Conservation (phyloP, 2,329 filamentous ascomycete species). For the Epicoccum sorghinum region DNA sequence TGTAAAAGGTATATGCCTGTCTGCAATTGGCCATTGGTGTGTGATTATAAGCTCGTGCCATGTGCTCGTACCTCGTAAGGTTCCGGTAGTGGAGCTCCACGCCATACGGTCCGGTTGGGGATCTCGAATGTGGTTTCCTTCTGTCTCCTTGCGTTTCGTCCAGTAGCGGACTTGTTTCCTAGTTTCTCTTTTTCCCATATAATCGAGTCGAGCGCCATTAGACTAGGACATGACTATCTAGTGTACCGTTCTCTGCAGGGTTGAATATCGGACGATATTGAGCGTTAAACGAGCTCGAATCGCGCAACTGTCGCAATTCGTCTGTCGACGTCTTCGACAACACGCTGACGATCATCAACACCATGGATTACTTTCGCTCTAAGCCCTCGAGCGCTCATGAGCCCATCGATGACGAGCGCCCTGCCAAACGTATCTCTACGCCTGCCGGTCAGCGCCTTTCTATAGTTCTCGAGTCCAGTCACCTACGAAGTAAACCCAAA, state of each 20-base stretch:
- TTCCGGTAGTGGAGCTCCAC: slow-evolving; percentile 13
- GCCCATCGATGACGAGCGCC: slow-evolving; percentile 33
- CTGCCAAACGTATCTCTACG: slow-evolving; percentile 51
- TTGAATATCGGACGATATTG: slow-evolving; percentile 15
- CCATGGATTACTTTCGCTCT: slow-evolving; percentile 36
- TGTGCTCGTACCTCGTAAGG: slow-evolving; percentile 21
- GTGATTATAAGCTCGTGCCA: slow-evolving; percentile 26
- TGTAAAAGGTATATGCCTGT: slow-evolving; percentile 1
- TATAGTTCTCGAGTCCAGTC: slow-evolving; percentile 47
- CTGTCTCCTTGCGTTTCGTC: slow-evolving; percentile 11
- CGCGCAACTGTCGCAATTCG: not conserved
- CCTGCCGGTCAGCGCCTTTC: slow-evolving; percentile 51
- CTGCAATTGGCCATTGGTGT: slow-evolving; percentile 23
- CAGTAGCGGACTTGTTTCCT: slow-evolving; percentile 9
- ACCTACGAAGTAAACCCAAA: slow-evolving; percentile 24
- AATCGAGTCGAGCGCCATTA: slow-evolving; percentile 13
- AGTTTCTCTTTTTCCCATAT: slow-evolving; percentile 9
- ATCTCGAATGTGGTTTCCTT: slow-evolving; percentile 1
- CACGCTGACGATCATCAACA: slow-evolving; percentile 2
- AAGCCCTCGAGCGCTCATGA: slow-evolving; percentile 33
- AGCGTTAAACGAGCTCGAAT: slow-evolving; percentile 9
- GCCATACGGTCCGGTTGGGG: slow-evolving; percentile 9
- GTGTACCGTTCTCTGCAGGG: slow-evolving; percentile 6
- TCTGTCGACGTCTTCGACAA: slow-evolving; percentile 7
- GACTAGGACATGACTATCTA: slow-evolving; percentile 15